Percentiles rank a stretch among this genome's conserved stretches.
Conservation (phyloP, 1,284 basidiomycete species). For the Sporisorium scitamineum region DNA sequence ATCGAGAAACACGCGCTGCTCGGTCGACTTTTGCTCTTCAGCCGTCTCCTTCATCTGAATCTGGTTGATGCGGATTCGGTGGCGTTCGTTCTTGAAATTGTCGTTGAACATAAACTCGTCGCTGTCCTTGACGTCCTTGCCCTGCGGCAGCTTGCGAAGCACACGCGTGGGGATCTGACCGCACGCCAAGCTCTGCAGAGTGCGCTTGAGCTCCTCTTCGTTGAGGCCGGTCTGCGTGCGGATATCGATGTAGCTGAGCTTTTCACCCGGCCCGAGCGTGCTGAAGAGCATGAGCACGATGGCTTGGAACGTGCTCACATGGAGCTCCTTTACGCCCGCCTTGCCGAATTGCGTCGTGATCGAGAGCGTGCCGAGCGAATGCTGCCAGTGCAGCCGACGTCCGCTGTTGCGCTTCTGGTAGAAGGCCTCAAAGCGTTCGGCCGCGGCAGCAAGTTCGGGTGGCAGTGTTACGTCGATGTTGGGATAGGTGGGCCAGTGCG, state of each 20-base stretch:
- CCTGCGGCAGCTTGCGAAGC: slow-evolving; percentile 81
- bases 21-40: slow-evolving; percentile 87
- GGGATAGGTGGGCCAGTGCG: slow-evolving; percentile 73
- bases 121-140: slow-evolving; percentile 81
- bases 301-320: slow-evolving; percentile 90
- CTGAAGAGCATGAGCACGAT: slow-evolving; percentile 92
- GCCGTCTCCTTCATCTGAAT: slow-evolving; percentile 92
- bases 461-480: slow-evolving; percentile 54
- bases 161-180: slow-evolving; percentile 84
- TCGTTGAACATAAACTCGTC: slow-evolving; percentile 87
- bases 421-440: slow-evolving; percentile 57
- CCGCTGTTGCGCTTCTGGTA: slow-evolving; percentile 64
- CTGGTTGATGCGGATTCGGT: slow-evolving; percentile 91
- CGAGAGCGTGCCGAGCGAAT: slow-evolving; percentile 62
- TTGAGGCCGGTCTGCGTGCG: slow-evolving; percentile 77
- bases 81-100: slow-evolving; percentile 82
- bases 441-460: slow-evolving; percentile 33
- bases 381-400: slow-evolving; percentile 65
- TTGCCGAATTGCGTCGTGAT: slow-evolving; percentile 68
- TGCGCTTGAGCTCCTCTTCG: slow-evolving; percentile 78
- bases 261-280: slow-evolving; percentile 66
- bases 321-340: slow-evolving; percentile 83
- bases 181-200: slow-evolving; percentile 89
- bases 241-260: slow-evolving; percentile 79
- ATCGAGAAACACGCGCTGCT: slow-evolving; percentile 85